Evolutionary conservation across 768 basidiomycete species (phyloP), one percentile per base, ranked within the genome.

Genomic region (Crassisporium funariophilum): DNA sequence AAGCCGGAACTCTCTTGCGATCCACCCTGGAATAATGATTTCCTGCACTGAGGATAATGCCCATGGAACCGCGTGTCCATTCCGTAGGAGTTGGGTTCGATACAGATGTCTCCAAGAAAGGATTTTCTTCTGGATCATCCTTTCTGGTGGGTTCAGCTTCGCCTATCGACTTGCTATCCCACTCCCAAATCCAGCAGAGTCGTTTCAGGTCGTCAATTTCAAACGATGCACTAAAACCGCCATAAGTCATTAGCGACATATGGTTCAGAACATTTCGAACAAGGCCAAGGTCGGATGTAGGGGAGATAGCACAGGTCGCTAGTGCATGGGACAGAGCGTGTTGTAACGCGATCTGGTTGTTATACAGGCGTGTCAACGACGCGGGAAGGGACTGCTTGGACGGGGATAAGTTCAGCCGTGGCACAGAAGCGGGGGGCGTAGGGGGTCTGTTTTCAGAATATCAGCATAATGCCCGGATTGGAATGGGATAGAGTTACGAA

Each of bases 101-200:
- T 5, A 66, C 41, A 4, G 72, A 47, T 2, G 64, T 59, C 3
- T 77, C 66, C 57, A 88, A 67, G 74, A 91, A 88, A 23, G 87
- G 87, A 53, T 90, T 90, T 5, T 85, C 78, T 11, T 87, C 86
- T 10, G 81, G 79, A 1, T 59, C 41, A 4, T 47, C 15, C 6
- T 47, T 40, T 2, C 38, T 39, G 4, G 27, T 20, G 17, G 39
- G 21, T 8, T 35, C 39, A 20, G 21, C 35, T 21, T 23, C 27
- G 9, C 41, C 44, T 3, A 78, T 43, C 4, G 71, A 50, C 35
- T 76, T 64, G 5, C 78, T 76, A 58, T 90, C 83, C 91, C 91
- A 93, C 62, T 92, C 91, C 88, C 91, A 91, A 12, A 92, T 49
- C 90, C 91, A 92, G 66, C 90, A 91, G 15, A 93, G 75, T 48